Conservation (phyloP, 768 basidiomycete genomes). For the Stropharia rugosoannulata region DNA sequence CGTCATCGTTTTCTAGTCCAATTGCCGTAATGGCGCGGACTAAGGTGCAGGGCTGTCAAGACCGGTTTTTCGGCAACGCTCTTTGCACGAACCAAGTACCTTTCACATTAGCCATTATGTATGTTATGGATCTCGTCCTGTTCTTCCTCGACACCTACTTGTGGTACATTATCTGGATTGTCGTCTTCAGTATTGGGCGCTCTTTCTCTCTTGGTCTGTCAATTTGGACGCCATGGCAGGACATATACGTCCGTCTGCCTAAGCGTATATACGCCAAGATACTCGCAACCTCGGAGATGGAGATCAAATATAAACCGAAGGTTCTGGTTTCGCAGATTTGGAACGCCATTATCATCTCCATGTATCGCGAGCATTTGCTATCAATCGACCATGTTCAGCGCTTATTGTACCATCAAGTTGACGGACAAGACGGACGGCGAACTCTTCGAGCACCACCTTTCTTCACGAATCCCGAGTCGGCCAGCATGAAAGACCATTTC, state of each 20-base stretch:
- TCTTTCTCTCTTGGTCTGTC: constrained; percentile 92
- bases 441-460: constrained; percentile 96
- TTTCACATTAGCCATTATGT: constrained; percentile 97
- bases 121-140: constrained; percentile 94
- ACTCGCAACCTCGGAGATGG: constrained; percentile 95
- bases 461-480: constrained; percentile 89
- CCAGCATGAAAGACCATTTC: constrained; percentile 74
- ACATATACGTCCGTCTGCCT: constrained; percentile 92
- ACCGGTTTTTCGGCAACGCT: constrained; percentile 75
- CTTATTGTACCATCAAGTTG: constrained; percentile 95
- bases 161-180: constrained; percentile 99
- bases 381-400: constrained; percentile 99
- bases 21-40: constrained; percentile 97
- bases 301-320: constrained; percentile 99
- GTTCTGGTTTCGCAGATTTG: constrained; percentile 98
- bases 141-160: constrained; percentile 99
- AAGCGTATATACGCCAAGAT: constrained; percentile 99
- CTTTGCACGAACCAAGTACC: constrained; percentile 92
- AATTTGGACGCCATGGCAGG: constrained; percentile 99
- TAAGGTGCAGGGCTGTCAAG: constrained; percentile 86
- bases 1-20: constrained; percentile 94
- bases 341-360: constrained; percentile 99
- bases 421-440: constrained; percentile 83
- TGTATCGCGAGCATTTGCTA: constrained; percentile 98
- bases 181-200: constrained; percentile 88